Conservation (phyloP, 129 eudicot species). For the Solidago caesia region DNA sequence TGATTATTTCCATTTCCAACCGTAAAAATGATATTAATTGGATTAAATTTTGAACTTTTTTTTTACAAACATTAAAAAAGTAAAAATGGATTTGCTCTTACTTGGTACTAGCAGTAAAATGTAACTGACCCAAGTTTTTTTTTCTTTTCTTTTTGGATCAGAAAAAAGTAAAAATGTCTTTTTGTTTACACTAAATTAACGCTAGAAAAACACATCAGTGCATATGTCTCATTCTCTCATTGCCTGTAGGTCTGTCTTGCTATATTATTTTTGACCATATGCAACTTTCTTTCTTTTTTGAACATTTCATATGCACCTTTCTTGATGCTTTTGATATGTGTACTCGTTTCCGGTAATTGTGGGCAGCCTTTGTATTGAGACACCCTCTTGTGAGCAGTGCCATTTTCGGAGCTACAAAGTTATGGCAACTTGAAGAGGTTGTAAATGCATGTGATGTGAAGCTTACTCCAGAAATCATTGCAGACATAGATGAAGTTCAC, state of each 20-base stretch:
- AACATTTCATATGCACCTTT: not conserved
- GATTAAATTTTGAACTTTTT: not conserved
- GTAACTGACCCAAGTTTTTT: not conserved
- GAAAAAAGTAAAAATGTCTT: too few relatives aligned
- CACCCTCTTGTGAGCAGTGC: conserved; percentile 87
- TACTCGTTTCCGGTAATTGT: conserved; percentile 20
- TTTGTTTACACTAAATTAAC: too few relatives aligned
- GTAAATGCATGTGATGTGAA: conserved; percentile 57
- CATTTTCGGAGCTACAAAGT: conserved; percentile 76
- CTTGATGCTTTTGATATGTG: conserved; percentile 15
- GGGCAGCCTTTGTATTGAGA: conserved; percentile 79
- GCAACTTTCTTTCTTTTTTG: conserved; percentile 9
- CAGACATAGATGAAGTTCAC: conserved; percentile 62
- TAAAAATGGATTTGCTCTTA: not conserved
- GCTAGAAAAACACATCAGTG: too few relatives aligned
- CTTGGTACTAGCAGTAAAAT: not conserved
- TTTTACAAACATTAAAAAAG: not conserved
- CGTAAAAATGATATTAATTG: not conserved
- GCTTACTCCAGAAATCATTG: conserved; percentile 57
- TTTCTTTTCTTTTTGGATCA: too few relatives aligned
- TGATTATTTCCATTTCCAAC: not conserved
- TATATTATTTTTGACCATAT: not conserved
- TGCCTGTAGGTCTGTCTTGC: not conserved
- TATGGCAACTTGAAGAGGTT: conserved; percentile 70
- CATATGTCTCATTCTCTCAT: too few relatives aligned